Percentiles rank a stretch among this genome's conserved stretches.
Evolutionary conservation across 202 grass and related monocot species (phyloP).

Genomic region (Hordeum pubiflorum): DNA sequence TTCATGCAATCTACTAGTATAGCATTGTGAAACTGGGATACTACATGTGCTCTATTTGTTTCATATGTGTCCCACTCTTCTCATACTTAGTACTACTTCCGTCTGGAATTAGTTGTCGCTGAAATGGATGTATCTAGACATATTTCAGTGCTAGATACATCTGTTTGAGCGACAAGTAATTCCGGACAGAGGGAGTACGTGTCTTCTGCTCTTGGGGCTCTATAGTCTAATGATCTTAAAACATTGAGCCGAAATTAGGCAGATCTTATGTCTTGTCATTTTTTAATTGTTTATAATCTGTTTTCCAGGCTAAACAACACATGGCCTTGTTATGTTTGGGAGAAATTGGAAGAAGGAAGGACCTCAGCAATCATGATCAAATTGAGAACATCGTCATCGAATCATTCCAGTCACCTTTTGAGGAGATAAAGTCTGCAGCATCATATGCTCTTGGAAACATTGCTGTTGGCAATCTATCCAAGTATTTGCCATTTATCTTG

Average conservation of each 20-base stretch:
- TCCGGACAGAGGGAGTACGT: neutral
- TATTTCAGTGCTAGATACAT: too few relatives aligned
- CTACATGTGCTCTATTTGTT: neutral
- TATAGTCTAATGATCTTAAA: neutral
- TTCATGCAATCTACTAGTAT: neutral
- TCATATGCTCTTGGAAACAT: constrained; percentile 98
- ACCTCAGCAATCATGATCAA: constrained; percentile 67
- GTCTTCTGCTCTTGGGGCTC: neutral
- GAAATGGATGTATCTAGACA: too few relatives aligned
- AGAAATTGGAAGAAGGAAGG: constrained; percentile 91
- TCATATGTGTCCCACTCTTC: neutral
- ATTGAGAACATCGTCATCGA: constrained; percentile 97
- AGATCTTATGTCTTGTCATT: neutral
- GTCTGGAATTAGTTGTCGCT: too few relatives aligned
- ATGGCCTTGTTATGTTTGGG: constrained; percentile 85
- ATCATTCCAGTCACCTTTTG: constrained; percentile 96
- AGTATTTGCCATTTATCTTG: constrained; percentile 95
- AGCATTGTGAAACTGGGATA: neutral
- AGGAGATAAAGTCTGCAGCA: constrained; percentile 97
- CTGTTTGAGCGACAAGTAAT: too few relatives aligned
- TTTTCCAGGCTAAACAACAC: constrained; percentile 79
- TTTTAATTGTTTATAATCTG: constrained; percentile 5
- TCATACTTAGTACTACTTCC: neutral
- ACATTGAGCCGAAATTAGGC: neutral
- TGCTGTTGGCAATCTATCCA: constrained; percentile 92